Percentiles rank a stretch among this genome's conserved stretches.
These are phyloP conservation scores for Pneumocystis wakefieldiae DNA, from an alignment of 1,139 yeast genomes.

Conservation along the genomic window DNA sequence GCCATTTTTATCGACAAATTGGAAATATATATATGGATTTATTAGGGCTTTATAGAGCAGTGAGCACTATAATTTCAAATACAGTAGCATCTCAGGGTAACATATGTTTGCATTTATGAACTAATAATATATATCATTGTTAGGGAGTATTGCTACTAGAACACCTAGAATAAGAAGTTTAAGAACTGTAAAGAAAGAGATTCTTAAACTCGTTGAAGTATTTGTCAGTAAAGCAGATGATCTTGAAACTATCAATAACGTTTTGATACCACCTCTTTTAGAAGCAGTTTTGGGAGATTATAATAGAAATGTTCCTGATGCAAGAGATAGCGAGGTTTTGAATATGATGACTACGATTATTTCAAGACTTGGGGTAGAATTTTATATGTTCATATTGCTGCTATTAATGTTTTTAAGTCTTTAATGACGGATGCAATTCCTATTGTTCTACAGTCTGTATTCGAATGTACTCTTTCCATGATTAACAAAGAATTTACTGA, in stretches of 20 bases:
- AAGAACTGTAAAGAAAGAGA: conserved; percentile 91
- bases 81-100: conserved; percentile 63
- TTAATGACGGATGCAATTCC: conserved; percentile 86
- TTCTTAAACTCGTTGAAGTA: conserved; percentile 75
- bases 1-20: conserved; percentile 78
- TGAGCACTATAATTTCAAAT: conserved; percentile 72
- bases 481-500: conserved; percentile 89
- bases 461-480: conserved; percentile 90
- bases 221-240: conserved; percentile 80
- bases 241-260: conserved; percentile 69
- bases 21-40: conserved; percentile 77
- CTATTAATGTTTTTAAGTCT: conserved; percentile 21
- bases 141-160: conserved; percentile 53
- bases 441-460: conserved; percentile 72
- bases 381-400: not conserved
- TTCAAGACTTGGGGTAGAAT: conserved; percentile 48
- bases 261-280: conserved; percentile 69
- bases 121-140: conserved; percentile 17
- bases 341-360: conserved; percentile 89
- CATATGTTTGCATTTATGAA: not conserved
- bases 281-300: conserved; percentile 84
- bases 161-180: conserved; percentile 91
- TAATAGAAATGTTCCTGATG: conserved; percentile 77
- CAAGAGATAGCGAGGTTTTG: conserved; percentile 93
- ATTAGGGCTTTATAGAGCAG: conserved; percentile 80